Conservation (phyloP, 1,139 yeast species). For the Geotrichum histeridarum region DNA sequence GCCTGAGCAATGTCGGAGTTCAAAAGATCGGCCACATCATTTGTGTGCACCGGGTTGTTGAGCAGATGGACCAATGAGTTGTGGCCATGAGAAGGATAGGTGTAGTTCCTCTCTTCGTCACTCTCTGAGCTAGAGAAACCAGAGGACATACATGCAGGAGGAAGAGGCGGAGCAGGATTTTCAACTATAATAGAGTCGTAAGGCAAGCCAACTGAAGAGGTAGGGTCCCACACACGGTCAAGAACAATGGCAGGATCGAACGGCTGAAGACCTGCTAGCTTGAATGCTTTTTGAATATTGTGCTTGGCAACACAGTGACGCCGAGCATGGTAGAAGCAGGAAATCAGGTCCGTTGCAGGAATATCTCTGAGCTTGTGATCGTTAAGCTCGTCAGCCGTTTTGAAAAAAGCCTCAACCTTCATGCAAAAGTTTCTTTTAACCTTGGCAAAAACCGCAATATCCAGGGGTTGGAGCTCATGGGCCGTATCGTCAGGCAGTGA, state of each 20-base stretch:
- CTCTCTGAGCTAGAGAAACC: not conserved
- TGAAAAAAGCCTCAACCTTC: conserved; percentile 12
- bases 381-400: not conserved
- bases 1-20: not conserved
- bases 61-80: not conserved
- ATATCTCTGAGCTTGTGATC: not conserved
- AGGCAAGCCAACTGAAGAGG: not conserved
- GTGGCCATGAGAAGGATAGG: not conserved
- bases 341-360: conserved; percentile 5
- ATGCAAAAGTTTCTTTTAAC: conserved; percentile 16
- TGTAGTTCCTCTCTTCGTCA: not conserved
- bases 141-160: not conserved
- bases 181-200: conserved; percentile 6
- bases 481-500: conserved; percentile 8
- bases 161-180: not conserved
- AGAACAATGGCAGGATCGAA: conserved; percentile 9
- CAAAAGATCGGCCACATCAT: not conserved
- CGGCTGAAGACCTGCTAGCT: conserved; percentile 12
- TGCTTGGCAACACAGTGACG: conserved; percentile 10
- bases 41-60: not conserved
- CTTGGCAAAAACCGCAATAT: conserved; percentile 13
- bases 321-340: conserved; percentile 12
- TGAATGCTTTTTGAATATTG: conserved; percentile 15
- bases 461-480: conserved; percentile 17
- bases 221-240: conserved; percentile 16